phyloP scores from a whole-genome alignment of 2,329 filamentous ascomycete genomes.

The Aulographum hederae region DNA sequence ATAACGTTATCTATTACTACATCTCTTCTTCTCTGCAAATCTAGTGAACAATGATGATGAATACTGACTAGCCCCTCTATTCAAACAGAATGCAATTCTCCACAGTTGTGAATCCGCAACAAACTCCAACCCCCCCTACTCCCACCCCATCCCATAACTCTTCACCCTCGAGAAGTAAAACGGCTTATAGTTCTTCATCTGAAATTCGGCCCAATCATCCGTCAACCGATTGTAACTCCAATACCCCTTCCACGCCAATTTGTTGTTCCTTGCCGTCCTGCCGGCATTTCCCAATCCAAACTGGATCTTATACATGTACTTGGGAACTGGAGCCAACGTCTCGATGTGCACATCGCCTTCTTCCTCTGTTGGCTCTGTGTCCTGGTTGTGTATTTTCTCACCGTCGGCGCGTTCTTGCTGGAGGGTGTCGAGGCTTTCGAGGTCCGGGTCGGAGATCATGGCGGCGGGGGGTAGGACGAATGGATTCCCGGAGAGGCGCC shows the following conservation, averaged over 20 bases:
- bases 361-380: slow-evolving; percentile 3
- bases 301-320: slow-evolving; percentile 76
- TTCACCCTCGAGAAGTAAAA: slow-evolving; percentile 45
- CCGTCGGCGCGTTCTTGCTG: slow-evolving; percentile 2
- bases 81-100: too few species aligned
- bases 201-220: slow-evolving; percentile 79
- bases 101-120: too few species aligned
- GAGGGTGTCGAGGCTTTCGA: too few species aligned
- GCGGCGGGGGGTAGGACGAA: slow-evolving; percentile 9
- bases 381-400: background rate
- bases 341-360: slow-evolving; percentile 65
- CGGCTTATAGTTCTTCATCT: slow-evolving; percentile 39
- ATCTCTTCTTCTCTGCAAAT: too few species aligned
- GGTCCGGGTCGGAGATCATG: slow-evolving; percentile 8
- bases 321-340: slow-evolving; percentile 61
- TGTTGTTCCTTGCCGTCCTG: slow-evolving; percentile 54
- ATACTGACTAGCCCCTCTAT: too few species aligned
- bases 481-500: slow-evolving; percentile 32
- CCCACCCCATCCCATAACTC: slow-evolving; percentile 35
- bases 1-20: too few species aligned
- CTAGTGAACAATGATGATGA: too few species aligned
- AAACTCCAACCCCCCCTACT: too few species aligned
- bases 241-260: slow-evolving; percentile 73
- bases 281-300: slow-evolving; percentile 48
- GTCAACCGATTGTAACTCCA: slow-evolving; percentile 82